Percentiles rank a stretch among this genome's conserved stretches.
Evolutionary conservation across 2,329 filamentous ascomycete genomes (phyloP).

Genomic region (Penicillium sp.): DNA sequence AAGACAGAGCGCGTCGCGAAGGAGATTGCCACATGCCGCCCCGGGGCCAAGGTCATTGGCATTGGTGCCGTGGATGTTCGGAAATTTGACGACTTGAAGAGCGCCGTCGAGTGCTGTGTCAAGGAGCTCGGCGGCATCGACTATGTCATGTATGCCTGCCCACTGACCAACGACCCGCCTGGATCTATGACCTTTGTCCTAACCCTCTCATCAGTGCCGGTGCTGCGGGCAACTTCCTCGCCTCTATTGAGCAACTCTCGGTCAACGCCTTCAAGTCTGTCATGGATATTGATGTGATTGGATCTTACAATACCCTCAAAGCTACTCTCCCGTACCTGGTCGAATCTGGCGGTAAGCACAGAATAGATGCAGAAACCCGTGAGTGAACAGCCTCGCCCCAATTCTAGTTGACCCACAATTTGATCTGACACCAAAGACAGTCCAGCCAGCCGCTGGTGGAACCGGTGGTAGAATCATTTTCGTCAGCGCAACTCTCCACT

Average conservation of each 20-base stretch:
- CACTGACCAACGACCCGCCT: background rate
- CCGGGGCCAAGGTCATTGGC: conserved; percentile 81
- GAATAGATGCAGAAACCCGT: conserved; percentile 61
- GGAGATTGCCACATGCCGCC: conserved; percentile 78
- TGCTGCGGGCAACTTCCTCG: conserved; percentile 93
- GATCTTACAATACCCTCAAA: conserved; percentile 93
- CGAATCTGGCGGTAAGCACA: conserved; percentile 68
- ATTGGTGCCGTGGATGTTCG: conserved; percentile 77
- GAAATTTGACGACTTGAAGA: conserved; percentile 68
- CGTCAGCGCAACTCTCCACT: conserved; percentile 89
- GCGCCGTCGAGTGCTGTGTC: conserved; percentile 77
- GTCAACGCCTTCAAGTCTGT: conserved; percentile 93
- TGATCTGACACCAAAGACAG: conserved; percentile 22
- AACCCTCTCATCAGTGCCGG: conserved; percentile 66
- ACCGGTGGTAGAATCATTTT: conserved; percentile 86
- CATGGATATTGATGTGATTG: conserved; percentile 93
- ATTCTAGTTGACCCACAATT: background rate
- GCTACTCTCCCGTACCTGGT: conserved; percentile 82
- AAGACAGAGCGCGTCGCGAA: conserved; percentile 82
- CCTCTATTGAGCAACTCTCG: conserved; percentile 78
- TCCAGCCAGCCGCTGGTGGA: conserved; percentile 49
- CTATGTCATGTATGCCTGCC: conserved; percentile 74
- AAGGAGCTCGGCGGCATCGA: conserved; percentile 86
- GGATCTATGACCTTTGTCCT: conserved; percentile 11
- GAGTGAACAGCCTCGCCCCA: conserved; percentile 22